Percentiles rank a stretch among this genome's conserved stretches.
Conservation (phyloP, 192 early-diverging fungal species). For the Obelidium mucronatum region DNA sequence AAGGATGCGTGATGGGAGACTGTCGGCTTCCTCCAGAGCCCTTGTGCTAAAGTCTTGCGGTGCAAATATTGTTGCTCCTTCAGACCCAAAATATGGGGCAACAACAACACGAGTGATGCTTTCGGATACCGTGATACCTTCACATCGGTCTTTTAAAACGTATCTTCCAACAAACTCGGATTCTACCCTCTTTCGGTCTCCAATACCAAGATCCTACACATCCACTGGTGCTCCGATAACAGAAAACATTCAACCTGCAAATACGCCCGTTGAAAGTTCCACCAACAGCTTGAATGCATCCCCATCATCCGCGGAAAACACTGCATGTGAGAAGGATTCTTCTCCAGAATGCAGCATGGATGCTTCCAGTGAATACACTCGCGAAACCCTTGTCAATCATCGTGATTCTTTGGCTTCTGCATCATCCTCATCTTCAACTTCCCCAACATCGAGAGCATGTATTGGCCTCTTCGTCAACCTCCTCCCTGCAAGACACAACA, state of each 20-base stretch:
- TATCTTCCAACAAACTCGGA: slow-evolving; percentile 21
- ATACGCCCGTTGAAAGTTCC: not conserved
- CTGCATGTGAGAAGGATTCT: not conserved
- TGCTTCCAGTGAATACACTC: not conserved
- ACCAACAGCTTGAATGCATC: not conserved
- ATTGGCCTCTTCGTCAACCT: not conserved
- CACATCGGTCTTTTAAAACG: slow-evolving; percentile 29
- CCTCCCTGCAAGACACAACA: not conserved
- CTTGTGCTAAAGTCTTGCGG: slow-evolving; percentile 32
- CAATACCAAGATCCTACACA: slow-evolving; percentile 11
- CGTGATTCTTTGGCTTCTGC: not conserved
- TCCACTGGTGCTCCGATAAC: not conserved
- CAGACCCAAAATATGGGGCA: not conserved
- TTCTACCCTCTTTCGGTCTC: slow-evolving; percentile 15
- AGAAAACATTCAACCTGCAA: not conserved
- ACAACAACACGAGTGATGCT: slow-evolving; percentile 19
- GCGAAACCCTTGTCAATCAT: not conserved
- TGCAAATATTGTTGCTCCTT: not conserved
- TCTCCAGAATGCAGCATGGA: not conserved
- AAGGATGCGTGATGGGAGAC: slow-evolving; percentile 32
- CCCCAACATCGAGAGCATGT: too few species aligned
- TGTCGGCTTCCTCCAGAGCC: slow-evolving; percentile 20
- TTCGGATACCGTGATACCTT: slow-evolving; percentile 24
- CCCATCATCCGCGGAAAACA: not conserved
- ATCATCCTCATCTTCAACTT: not conserved